These are phyloP conservation scores for Synchytrium microbalum DNA, from an alignment of 371 early-diverging fungal species.

Conservation along the genomic window DNA sequence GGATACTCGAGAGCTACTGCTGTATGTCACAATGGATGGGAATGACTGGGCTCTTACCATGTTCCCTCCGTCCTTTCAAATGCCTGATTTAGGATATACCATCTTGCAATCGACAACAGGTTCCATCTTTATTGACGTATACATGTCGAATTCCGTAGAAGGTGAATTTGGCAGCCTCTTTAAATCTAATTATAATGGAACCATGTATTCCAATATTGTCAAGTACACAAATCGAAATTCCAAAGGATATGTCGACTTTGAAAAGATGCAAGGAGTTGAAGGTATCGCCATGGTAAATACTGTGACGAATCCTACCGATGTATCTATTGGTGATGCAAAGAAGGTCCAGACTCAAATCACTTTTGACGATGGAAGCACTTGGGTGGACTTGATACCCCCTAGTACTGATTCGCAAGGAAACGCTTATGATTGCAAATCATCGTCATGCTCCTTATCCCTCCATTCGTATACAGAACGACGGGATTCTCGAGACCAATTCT, in stretches of 20 bases:
- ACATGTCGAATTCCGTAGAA: slow-evolving; percentile 53
- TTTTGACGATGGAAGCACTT: slow-evolving; percentile 34
- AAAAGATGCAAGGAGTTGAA: slow-evolving; percentile 36
- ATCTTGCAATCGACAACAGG: slow-evolving; percentile 72
- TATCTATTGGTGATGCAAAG: slow-evolving; percentile 22
- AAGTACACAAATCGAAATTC: slow-evolving; percentile 63
- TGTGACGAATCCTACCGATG: slow-evolving; percentile 28
- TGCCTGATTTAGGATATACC: slow-evolving; percentile 61
- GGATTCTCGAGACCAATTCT: slow-evolving; percentile 35
- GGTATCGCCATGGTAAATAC: slow-evolving; percentile 39
- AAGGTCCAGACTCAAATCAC: slow-evolving; percentile 31
- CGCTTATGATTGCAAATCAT: slow-evolving; percentile 23
- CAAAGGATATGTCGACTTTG: slow-evolving; percentile 40
- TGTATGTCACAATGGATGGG: slow-evolving; percentile 71
- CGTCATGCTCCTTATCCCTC: slow-evolving; percentile 29
- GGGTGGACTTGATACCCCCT: slow-evolving; percentile 15
- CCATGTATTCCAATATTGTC: slow-evolving; percentile 60
- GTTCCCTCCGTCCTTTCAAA: slow-evolving; percentile 65
- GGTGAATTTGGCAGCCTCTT: slow-evolving; percentile 73
- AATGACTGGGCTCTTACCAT: slow-evolving; percentile 55
- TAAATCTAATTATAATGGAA: slow-evolving; percentile 80
- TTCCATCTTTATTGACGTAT: slow-evolving; percentile 69
- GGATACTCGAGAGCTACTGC: slow-evolving; percentile 43
- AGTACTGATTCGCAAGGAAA: slow-evolving; percentile 30
- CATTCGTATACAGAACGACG: slow-evolving; percentile 41